These are phyloP conservation scores for Debaryomyces nepalensis DNA, from an alignment of 1,139 yeast species.

Conservation along the genomic window DNA sequence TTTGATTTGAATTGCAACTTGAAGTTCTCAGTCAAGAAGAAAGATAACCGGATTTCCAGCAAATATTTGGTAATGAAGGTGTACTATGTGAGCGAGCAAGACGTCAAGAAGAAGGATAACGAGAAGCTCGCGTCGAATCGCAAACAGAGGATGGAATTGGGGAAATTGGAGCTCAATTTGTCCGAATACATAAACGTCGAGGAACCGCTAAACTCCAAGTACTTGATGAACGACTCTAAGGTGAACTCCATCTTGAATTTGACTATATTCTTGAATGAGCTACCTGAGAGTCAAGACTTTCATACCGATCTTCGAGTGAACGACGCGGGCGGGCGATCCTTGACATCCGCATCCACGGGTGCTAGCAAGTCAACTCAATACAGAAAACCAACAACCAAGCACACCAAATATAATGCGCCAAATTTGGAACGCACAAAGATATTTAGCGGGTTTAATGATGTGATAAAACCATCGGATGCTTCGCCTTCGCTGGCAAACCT, in stretches of 20 bases:
- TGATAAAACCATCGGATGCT: constrained; percentile 21
- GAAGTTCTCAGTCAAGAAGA: constrained; percentile 40
- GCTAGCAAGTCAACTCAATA: background rate
- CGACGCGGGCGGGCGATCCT: constrained; percentile 25
- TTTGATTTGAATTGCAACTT: constrained; percentile 45
- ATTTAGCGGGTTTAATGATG: constrained; percentile 48
- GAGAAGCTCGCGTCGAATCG: constrained; percentile 14
- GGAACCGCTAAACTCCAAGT: constrained; percentile 60
- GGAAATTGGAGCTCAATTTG: constrained; percentile 68
- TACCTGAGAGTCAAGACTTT: constrained; percentile 48
- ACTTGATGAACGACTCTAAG: constrained; percentile 75
- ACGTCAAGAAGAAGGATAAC: constrained; percentile 35
- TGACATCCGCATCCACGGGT: constrained; percentile 1
- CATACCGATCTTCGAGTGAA: constrained; percentile 45
- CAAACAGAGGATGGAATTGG: constrained; percentile 50
- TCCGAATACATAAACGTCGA: constrained; percentile 69
- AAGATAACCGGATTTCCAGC: constrained; percentile 44
- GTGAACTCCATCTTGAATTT: constrained; percentile 75
- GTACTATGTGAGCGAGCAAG: constrained; percentile 45
- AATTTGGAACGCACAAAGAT: constrained; percentile 44
- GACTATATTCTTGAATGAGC: constrained; percentile 43
- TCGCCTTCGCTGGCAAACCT: constrained; percentile 8
- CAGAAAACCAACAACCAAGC: constrained; percentile 12
- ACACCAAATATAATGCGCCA: constrained; percentile 34
- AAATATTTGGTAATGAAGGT: constrained; percentile 42